Evolutionary conservation across 805 yeast species (phyloP), one percentile per base, ranked within the genome.

Genomic region (Brettanomyces custersianus): DNA sequence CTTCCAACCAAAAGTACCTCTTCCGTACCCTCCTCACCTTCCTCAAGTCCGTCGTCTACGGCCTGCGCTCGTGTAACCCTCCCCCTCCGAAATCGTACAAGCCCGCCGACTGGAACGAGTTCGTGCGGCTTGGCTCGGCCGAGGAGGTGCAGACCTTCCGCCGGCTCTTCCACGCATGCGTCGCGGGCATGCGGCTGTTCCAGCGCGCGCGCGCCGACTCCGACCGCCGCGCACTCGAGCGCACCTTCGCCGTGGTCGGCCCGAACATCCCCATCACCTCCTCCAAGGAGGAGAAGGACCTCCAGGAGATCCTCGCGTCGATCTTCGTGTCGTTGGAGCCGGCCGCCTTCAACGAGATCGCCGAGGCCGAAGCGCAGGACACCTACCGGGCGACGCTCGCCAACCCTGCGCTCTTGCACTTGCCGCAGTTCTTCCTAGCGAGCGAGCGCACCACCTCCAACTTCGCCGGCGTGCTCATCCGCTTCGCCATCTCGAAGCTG

Each of bases 401-500:
- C 17, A 92, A 90, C 55, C 81, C 94, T 1, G 88, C 95, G 0
- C 59, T 90, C 35, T 64, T 94, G 16, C 95, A 90, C 49, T 74
- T 92, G 38, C 95, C 96, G 0, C 97, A 94, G 57, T 84, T 87
- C 51, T 87, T 92, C 57, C 64, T 90, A 42, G 95, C 96, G 1
- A 86, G 86, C 49, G 98, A 92, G 54, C 74, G 84, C n/a, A 86
- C 96, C 0, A 83, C 96, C 0, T 84, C 95, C 13, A 87, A 87
- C 49, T 90, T 87, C 49, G 82, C 92, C 1, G 90, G 95, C 7
- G 72, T 87, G 1, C 62, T 92, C 49, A 72, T 92, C 20, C 70
- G 80, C 4, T 88, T 86, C 54, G 65, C 90, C 44, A 77, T 77
- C 48, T 66, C 77, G 0, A 80, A 83, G 45, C 61, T 94, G 35